These are phyloP conservation scores for Curvularia sp. DNA, from an alignment of 2,329 filamentous ascomycete species.

Conservation along the genomic window DNA sequence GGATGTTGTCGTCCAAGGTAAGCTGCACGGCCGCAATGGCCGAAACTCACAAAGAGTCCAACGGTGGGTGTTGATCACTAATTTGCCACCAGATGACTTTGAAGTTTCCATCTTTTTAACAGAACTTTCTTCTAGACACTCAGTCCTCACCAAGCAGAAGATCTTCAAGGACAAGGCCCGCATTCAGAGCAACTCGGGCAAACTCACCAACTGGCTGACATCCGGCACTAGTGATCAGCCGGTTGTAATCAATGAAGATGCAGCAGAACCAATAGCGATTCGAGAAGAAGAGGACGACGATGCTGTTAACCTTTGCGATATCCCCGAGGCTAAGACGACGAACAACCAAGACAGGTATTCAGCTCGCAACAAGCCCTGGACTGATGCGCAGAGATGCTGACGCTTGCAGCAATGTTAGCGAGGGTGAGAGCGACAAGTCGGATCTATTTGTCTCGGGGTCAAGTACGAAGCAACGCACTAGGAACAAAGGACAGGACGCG, in stretches of 20 bases:
- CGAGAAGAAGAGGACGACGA: conserved; percentile 67
- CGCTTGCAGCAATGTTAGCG: conserved; percentile 29
- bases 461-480: conserved; percentile 26
- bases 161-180: conserved; percentile 61
- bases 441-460: conserved; percentile 38
- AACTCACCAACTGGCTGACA: conserved; percentile 57
- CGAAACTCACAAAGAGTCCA: neutral
- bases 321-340: conserved; percentile 58
- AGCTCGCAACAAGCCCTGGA: conserved; percentile 26
- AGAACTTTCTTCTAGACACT: conserved; percentile 83
- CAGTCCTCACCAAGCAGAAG: conserved; percentile 85
- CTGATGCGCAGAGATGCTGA: conserved; percentile 16
- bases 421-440: conserved; percentile 48
- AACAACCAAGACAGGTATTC: conserved; percentile 20
- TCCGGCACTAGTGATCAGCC: conserved; percentile 53
- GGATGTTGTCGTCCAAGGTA: conserved; percentile 84
- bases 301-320: conserved; percentile 59
- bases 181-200: conserved; percentile 56
- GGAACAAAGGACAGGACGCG: conserved; percentile 29
- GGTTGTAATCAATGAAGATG: conserved; percentile 51
- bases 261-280: conserved; percentile 57
- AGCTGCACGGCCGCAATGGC: conserved; percentile 30
- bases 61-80: conserved; percentile 10
- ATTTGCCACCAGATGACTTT: conserved; percentile 76
- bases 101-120: conserved; percentile 94